Conservation (phyloP, 2,329 filamentous ascomycete genomes). For the Diplodia sapinea region DNA sequence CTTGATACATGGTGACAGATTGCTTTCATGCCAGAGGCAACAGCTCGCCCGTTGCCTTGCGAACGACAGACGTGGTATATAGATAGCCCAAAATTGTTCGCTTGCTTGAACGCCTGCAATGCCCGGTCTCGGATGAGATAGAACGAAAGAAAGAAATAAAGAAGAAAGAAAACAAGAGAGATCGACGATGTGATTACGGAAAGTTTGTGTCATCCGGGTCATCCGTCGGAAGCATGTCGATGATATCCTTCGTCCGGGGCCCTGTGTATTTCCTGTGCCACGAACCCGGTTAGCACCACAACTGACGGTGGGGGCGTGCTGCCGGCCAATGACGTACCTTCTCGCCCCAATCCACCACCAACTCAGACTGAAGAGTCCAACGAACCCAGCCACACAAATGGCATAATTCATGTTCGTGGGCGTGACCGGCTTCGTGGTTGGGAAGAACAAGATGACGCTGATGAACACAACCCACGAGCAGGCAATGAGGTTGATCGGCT, state of each 20-base stretch:
- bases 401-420: conserved; percentile 57
- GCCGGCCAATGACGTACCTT: conserved; percentile 39
- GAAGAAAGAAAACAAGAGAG: not conserved
- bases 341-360: conserved; percentile 54
- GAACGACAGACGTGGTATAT: conserved; percentile 10
- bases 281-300: conserved; percentile 10
- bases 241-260: conserved; percentile 62
- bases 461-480: conserved; percentile 68
- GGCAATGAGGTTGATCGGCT: conserved; percentile 61
- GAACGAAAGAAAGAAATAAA: not conserved
- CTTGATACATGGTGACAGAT: conserved; percentile 14
- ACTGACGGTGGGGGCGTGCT: conserved; percentile 31
- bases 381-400: conserved; percentile 54
- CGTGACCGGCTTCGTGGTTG: conserved; percentile 51
- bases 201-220: conserved; percentile 47
- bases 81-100: not conserved
- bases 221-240: conserved; percentile 50
- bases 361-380: conserved; percentile 54
- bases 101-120: conserved; percentile 26
- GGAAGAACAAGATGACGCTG: conserved; percentile 64
- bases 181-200: not conserved
- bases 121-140: not conserved
- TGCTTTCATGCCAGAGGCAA: not conserved
- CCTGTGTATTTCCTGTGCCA: conserved; percentile 62
- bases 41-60: not conserved